Evolutionary conservation across 805 yeast genomes (phyloP).

Genomic region (Ogataea ganodermae): DNA sequence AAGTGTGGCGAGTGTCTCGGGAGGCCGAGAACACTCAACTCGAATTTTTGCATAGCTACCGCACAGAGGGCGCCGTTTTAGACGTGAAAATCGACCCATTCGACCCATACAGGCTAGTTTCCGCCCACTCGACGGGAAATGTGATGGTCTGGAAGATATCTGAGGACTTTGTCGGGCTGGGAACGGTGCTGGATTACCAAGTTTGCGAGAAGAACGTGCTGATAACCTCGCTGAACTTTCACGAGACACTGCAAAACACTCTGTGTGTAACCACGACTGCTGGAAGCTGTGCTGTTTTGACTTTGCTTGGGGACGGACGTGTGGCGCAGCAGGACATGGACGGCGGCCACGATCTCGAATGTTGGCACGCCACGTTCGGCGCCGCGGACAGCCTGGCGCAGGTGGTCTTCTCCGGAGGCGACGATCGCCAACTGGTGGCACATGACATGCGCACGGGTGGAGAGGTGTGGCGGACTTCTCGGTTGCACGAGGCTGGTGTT

Average conservation of each 20-base stretch:
- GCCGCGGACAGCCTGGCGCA: slow-evolving; percentile 50
- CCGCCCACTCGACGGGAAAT: slow-evolving; percentile 84
- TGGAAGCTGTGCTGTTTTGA: slow-evolving; percentile 57
- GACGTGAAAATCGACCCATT: slow-evolving; percentile 72
- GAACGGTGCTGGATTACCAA: slow-evolving; percentile 37
- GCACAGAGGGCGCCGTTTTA: slow-evolving; percentile 64
- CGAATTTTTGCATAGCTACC: slow-evolving; percentile 23
- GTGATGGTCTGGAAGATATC: slow-evolving; percentile 60
- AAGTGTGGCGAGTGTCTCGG: slow-evolving; percentile 35
- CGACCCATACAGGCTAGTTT: slow-evolving; percentile 46
- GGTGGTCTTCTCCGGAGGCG: slow-evolving; percentile 86
- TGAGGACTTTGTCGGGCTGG: slow-evolving; percentile 22
- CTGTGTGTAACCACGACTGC: slow-evolving; percentile 65
- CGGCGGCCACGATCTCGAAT: slow-evolving; percentile 67
- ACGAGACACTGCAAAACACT: slow-evolving; percentile 40
- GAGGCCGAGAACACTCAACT: slow-evolving; percentile 2
- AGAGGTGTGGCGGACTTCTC: slow-evolving; percentile 39
- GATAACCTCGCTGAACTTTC: slow-evolving; percentile 66
- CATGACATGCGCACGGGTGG: slow-evolving; percentile 58
- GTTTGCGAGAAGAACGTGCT: slow-evolving; percentile 50
- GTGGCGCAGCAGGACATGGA: slow-evolving; percentile 28
- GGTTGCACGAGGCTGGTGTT: slow-evolving; percentile 89
- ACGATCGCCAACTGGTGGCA: slow-evolving; percentile 74
- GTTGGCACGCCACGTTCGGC: slow-evolving; percentile 86
- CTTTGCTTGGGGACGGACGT: slow-evolving; percentile 24